Evolutionary conservation across 345 rosid species (phyloP), one percentile per base, ranked within the genome.

Genomic region (Euphorbia pulcherrima): DNA sequence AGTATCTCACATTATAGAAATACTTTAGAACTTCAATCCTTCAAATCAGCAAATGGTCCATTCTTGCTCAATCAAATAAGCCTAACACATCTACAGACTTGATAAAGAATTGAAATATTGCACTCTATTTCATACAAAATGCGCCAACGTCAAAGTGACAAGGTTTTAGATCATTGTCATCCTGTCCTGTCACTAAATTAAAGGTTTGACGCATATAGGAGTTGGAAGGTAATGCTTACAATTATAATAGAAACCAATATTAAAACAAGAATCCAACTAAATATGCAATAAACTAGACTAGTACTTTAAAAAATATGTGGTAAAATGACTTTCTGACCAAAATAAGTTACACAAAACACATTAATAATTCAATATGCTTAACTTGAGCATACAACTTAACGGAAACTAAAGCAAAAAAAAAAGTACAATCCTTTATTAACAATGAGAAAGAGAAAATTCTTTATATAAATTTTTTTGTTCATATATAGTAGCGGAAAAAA

Each of bases 11-110:
- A 13, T 55, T 9, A 24, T 4, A 20, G 18, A 17, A 33, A 1
- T 30, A 6, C 9, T 5, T 30, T 18, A 59, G 18, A 30, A 59
- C n/a, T 24, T 20, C 17, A 30, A 30, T 33, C 20, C 26, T 57
- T 16, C 23, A 27, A 18, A 59, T 59, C 24, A 59, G 24, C 11
- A 59, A 59, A 59, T 17, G 2, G 17, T 9, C 37, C 7, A 3
- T 58, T 58, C 62, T 60, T 60, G 64, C 17, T 20, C 40, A 18
- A 8, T n/a, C 7, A n/a, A 60, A 59, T 26, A 35, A 60, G 20
- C 17, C 17, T 37, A n/a, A 60, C 35, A 48, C 64, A 18, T 28
- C 35, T 57, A 57, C 30, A 57, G 16, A 27, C 18, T 57, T 57
- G 20, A 57, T 27, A 27, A 29, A 56, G 18, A 26, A 56, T 8